These are phyloP conservation scores for Amphicarpaea edgeworthii DNA, from an alignment of 306 rosid genomes.

Conservation along the genomic window DNA sequence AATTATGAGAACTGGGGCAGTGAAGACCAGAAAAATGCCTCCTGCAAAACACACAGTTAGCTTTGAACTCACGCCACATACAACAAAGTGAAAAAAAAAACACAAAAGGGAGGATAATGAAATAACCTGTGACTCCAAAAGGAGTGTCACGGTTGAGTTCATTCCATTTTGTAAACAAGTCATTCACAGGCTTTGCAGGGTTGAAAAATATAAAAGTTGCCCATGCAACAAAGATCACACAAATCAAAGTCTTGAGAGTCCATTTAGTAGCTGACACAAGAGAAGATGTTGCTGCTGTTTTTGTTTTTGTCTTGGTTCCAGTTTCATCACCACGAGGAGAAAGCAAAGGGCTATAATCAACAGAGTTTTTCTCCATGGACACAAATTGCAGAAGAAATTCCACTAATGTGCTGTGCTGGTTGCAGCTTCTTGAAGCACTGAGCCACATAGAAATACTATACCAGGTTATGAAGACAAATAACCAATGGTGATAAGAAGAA, in stretches of 20 bases:
- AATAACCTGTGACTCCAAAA: constrained; percentile 74
- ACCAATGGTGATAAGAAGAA: constrained; percentile 30
- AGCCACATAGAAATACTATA: constrained; percentile 19
- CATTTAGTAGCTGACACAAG: constrained; percentile 55
- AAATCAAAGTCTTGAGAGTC: constrained; percentile 63
- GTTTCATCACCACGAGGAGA: constrained; percentile 41
- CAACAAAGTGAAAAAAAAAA: background rate
- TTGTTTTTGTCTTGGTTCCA: constrained; percentile 47
- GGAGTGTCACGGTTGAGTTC: constrained; percentile 43
- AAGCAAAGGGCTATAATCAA: constrained; percentile 60
- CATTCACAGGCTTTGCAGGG: constrained; percentile 53
- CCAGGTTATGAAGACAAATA: constrained; percentile 16
- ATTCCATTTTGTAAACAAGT: constrained; percentile 41
- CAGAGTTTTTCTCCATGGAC: constrained; percentile 59
- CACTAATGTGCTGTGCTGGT: background rate
- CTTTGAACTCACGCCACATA: constrained; percentile 33
- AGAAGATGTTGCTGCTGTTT: constrained; percentile 17
- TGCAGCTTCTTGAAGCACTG: constrained; percentile 5
- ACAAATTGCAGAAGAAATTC: background rate
- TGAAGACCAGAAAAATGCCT: constrained; percentile 60
- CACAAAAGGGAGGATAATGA: background rate
- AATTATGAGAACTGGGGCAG: constrained; percentile 71
- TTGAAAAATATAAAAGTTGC: constrained; percentile 55
- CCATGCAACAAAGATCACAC: constrained; percentile 65
- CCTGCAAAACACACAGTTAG: constrained; percentile 56